Percentiles rank a stretch among this genome's conserved stretches.
Evolutionary conservation across 371 early-diverging fungal species (phyloP).

Genomic region (Rhizopus delemar): DNA sequence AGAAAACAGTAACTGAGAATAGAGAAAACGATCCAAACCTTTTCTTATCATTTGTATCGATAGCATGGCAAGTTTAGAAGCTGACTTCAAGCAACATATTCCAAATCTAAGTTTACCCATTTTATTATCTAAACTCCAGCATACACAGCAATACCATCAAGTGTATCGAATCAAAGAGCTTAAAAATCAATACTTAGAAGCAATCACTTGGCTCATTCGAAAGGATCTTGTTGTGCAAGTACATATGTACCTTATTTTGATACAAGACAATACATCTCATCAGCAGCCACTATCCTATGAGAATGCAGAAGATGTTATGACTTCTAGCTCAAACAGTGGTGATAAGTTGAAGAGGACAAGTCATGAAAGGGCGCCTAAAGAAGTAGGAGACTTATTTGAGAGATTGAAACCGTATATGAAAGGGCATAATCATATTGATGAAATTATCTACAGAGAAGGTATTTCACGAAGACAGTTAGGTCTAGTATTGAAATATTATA

Average conservation of each 20-base stretch:
- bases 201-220: conserved; percentile 78
- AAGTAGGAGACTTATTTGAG: conserved; percentile 62
- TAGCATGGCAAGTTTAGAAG: conserved; percentile 52
- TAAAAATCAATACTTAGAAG: conserved; percentile 75
- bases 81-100: conserved; percentile 66
- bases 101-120: conserved; percentile 70
- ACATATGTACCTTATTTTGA: conserved; percentile 77
- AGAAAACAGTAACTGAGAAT: neutral
- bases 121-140: conserved; percentile 72
- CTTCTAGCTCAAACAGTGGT: conserved; percentile 31
- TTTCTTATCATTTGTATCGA: neutral
- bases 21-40: neutral
- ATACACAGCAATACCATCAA: conserved; percentile 69
- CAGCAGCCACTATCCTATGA: conserved; percentile 3
- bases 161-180: conserved; percentile 68
- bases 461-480: conserved; percentile 65
- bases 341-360: conserved; percentile 27
- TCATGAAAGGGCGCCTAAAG: conserved; percentile 53
- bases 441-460: conserved; percentile 79
- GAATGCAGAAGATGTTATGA: conserved; percentile 3
- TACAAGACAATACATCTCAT: conserved; percentile 23
- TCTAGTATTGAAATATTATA: conserved; percentile 59
- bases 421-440: conserved; percentile 81
- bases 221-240: conserved; percentile 78
- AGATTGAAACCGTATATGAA: conserved; percentile 75